Percentiles rank a stretch among this genome's conserved stretches.
Evolutionary conservation across 2,329 filamentous ascomycete genomes (phyloP).

Genomic region (Alternaria sp.): DNA sequence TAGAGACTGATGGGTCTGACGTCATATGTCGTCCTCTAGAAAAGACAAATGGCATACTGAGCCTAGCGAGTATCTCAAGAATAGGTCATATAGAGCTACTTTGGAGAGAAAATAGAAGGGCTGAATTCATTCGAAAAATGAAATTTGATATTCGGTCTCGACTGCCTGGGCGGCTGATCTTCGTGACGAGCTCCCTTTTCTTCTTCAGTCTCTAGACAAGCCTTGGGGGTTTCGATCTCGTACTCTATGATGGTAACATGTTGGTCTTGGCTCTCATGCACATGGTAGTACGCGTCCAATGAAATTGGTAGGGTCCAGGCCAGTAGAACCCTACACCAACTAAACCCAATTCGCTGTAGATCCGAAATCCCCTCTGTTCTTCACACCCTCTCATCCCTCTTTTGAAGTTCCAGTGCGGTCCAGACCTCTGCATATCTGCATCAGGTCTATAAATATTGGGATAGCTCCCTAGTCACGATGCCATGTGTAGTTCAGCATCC

Average conservation of each 20-base stretch:
- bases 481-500: not conserved
- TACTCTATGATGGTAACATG: not conserved
- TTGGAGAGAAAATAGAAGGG: not conserved
- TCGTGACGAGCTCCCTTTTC: not conserved
- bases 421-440: constrained; percentile 9
- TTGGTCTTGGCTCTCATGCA: constrained; percentile 1
- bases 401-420: constrained; percentile 6
- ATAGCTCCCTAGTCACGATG: not conserved
- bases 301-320: constrained; percentile 4
- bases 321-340: constrained; percentile 1
- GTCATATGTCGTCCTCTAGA: not conserved
- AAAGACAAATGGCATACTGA: not conserved
- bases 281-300: not conserved
- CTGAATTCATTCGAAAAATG: not conserved
- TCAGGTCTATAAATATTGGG: not conserved
- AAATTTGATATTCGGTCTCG: not conserved
- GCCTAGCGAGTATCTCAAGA: not conserved
- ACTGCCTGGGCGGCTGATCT: not conserved
- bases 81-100: not conserved
- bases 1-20: not conserved
- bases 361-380: not conserved
- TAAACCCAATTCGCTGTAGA: constrained; percentile 4
- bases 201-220: not conserved
- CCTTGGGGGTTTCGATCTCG: not conserved
- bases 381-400: constrained; percentile 1